Base-by-base conservation (phyloP, 129 eudicot genomes). In the Scalesia atractyloides region DNA sequence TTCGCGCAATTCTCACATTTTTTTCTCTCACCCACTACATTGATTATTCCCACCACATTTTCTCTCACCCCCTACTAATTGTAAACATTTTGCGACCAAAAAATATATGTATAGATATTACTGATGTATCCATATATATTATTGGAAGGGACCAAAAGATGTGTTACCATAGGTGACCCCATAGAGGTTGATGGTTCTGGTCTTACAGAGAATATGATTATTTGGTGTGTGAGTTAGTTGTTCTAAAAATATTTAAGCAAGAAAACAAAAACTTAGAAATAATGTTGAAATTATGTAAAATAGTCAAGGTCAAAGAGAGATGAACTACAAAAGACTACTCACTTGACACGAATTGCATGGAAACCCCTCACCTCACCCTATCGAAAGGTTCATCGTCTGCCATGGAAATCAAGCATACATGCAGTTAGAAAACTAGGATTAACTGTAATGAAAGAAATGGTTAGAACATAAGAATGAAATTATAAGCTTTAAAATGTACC, bases 261-360 rank as follows among this genome's bases (percentile, higher is more conserved):
- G 51, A 46, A 46, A 11, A 46, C 13, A 10, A 46, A 3, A 12
- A 57, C 9, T 60, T 14, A 57, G 11, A 61, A 18, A 18, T 30
- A 73, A 34, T 61, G 77, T 46, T 61, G 17, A 18, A 61, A 47
- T n/a, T 61, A 61, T 61, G 43, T 17, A 26, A 41, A 52, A 50
- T 64, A 65, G 13, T 71, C 85, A 81, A 81, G 85, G 85, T 81
- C 85, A 81, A 81, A 50, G 58, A 76, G 56, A 81, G 82, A 51
- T 65, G 48, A 70, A 71, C 43, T n/a, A 62, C 82, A 72, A 62
- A 76, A 76, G 85, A 81, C 85, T 70, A 75, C 74, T 81, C 74
- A 59, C 78, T 70, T 81, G 78, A 81, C 85, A 76, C 0, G 69
- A 76, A 75, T 66, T 37, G 82, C 82, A 81, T 63, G 10, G 70